Base-by-base conservation (phyloP, 1,139 yeast genomes). In the Kodamaea fungicola region DNA sequence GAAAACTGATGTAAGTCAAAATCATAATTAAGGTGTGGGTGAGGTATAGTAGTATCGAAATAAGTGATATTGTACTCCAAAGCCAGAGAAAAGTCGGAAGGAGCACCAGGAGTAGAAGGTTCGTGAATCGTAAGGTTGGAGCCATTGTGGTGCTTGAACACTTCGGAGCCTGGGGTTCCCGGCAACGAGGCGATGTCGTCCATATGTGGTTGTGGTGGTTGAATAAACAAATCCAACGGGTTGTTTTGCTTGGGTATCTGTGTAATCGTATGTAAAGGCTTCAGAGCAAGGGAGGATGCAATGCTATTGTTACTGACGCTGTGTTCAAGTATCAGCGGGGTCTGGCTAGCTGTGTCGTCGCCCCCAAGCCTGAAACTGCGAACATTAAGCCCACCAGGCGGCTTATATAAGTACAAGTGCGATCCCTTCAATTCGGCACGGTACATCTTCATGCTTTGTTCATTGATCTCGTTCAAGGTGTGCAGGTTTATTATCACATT, bases 391-490 rank as follows among this genome's bases (percentile, higher is more conserved):
- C 64, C 74, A 8, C 67, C 54, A 1, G 80, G 77, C 6, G 79
- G 67, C 50, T 76, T 80, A 60, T 74, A 81, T 21, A 84, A 54
- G 43, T 69, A 68, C 39, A 84, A 56, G 37, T 70, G 69, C 1
- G 86, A 72, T 7, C 94, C 94, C 48, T 71, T 76, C 44, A 84
- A 61, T 53, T 82, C 89, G 0, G 80, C 84, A 40, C 83, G 67
- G 46, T 63, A 76, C 26, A 83, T 52, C 44, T 71, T 71, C 47
- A 73, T 54, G 28, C 61, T 55, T 16, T 61, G 63, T 31, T 66
- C 75, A 37, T 57, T 54, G 39, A 68, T 68, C 30, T 68, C 71
- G 27, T 49, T 52, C 25, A 53, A 53, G 21, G 59, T 45, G 39
- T 60, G 55, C 22, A 67, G 57, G 42, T 64, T 64, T 23, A 62